phyloP scores from a whole-genome alignment of 2,329 filamentous ascomycete genomes.

The Passalora sequoiae region DNA sequence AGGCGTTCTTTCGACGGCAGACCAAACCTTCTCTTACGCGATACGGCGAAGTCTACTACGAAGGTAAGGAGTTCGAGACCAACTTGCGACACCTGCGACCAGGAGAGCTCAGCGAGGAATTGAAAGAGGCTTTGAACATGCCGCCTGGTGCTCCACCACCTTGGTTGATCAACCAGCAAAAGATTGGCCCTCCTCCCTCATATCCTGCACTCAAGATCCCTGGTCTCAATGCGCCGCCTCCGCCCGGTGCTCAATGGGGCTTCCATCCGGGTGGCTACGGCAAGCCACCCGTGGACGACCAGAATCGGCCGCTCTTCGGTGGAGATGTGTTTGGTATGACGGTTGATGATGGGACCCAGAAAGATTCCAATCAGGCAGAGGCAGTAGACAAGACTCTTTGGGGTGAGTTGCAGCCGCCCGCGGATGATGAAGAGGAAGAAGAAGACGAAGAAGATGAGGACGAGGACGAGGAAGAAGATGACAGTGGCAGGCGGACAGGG shows the following conservation, averaged over 20 bases:
- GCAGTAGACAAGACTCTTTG: conserved; percentile 82
- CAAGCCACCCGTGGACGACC: conserved; percentile 90
- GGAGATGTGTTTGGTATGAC: conserved; percentile 88
- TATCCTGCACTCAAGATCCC: conserved; percentile 95
- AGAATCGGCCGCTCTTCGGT: conserved; percentile 83
- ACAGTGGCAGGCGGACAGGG: conserved; percentile 52
- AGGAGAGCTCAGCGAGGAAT: conserved; percentile 80
- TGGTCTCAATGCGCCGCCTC: conserved; percentile 87
- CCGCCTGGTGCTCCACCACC: conserved; percentile 87
- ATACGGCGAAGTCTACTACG: conserved; percentile 98
- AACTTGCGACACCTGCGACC: conserved; percentile 86
- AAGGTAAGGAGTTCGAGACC: conserved; percentile 96
- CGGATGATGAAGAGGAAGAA: conserved; percentile 54
- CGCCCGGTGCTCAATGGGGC: conserved; percentile 84
- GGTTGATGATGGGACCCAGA: conserved; percentile 52
- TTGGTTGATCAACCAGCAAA: conserved; percentile 96
- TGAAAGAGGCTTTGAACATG: conserved; percentile 91
- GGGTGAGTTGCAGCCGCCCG: conserved; percentile 80
- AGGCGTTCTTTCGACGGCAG: conserved; percentile 97
- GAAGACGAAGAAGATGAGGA: conserved; percentile 65
- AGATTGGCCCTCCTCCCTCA: conserved; percentile 85
- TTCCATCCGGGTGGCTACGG: conserved; percentile 94
- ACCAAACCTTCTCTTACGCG: conserved; percentile 90
- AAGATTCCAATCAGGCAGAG: conserved; percentile 56
- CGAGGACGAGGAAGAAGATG: conserved; percentile 63